Conservation (phyloP, 495 filamentous ascomycete species). For the Hyaloscypha bicolor region DNA sequence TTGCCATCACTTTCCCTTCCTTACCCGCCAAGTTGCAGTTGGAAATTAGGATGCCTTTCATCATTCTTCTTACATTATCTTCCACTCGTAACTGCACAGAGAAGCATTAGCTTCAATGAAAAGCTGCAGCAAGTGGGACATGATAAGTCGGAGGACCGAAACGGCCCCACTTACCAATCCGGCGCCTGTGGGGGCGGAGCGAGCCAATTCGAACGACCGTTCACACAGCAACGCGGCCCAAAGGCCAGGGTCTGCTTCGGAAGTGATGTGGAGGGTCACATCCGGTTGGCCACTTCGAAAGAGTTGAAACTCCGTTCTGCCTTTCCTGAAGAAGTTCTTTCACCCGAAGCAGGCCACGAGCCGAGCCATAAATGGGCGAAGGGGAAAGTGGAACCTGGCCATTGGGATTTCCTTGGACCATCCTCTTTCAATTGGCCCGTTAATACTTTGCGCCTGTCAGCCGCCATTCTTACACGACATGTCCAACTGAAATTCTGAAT, state of each 20-base stretch:
- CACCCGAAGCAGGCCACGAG: not conserved
- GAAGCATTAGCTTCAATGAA: too few relatives aligned
- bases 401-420: not conserved
- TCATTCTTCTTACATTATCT: too few relatives aligned
- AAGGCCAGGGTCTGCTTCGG: not conserved
- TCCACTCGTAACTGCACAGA: too few relatives aligned
- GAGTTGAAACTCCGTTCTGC: not conserved
- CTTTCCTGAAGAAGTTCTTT: not conserved
- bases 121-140: not conserved
- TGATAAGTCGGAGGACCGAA: not conserved
- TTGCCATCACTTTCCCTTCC: too few relatives aligned
- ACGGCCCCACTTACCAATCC: not conserved
- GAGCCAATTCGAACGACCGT: not conserved
- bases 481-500: too few relatives aligned
- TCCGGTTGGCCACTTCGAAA: not conserved
- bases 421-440: not conserved
- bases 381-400: not conserved
- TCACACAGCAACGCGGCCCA: too few relatives aligned
- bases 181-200: not conserved
- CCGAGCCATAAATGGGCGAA: not conserved
- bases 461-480: too few relatives aligned
- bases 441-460: too few relatives aligned
- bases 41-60: too few relatives aligned
- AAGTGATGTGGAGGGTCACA: not conserved
- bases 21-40: too few relatives aligned